phyloP scores from a whole-genome alignment of 306 rosid genomes.

The Alnus rubra region DNA sequence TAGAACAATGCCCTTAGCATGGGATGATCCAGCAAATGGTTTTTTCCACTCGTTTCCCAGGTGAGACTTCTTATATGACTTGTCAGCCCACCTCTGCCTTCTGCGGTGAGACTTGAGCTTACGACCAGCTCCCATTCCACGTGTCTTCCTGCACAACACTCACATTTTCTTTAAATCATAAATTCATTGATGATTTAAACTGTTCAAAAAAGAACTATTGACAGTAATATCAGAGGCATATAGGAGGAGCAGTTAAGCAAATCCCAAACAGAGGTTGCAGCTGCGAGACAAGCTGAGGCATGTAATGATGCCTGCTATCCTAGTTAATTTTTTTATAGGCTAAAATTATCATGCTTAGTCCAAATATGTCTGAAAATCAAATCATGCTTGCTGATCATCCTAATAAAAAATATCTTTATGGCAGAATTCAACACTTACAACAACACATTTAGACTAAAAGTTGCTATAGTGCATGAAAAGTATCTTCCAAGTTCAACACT shows the following conservation, averaged over 20 bases:
- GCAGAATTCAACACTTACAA: neutral
- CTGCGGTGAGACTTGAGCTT: slow-evolving; percentile 77
- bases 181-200: neutral
- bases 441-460: neutral
- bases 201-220: neutral
- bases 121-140: slow-evolving; percentile 92
- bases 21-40: slow-evolving; percentile 88
- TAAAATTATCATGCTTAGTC: too few species aligned
- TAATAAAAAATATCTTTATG: too few species aligned
- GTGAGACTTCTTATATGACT: slow-evolving; percentile 73
- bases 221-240: neutral
- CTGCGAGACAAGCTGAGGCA: too few species aligned
- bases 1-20: slow-evolving; percentile 82
- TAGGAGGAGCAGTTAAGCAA: neutral
- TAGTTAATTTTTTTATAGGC: neutral
- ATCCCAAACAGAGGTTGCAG: neutral
- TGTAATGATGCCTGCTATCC: too few species aligned
- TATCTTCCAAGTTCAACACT: neutral
- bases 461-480: neutral
- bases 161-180: neutral
- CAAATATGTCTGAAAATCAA: neutral
- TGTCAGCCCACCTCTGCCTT: slow-evolving; percentile 80
- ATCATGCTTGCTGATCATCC: neutral
- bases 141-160: slow-evolving; percentile 57
- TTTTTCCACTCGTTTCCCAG: slow-evolving; percentile 91